These are phyloP conservation scores for Serpula lacrymans DNA, from an alignment of 768 basidiomycete genomes.

Conservation along the genomic window DNA sequence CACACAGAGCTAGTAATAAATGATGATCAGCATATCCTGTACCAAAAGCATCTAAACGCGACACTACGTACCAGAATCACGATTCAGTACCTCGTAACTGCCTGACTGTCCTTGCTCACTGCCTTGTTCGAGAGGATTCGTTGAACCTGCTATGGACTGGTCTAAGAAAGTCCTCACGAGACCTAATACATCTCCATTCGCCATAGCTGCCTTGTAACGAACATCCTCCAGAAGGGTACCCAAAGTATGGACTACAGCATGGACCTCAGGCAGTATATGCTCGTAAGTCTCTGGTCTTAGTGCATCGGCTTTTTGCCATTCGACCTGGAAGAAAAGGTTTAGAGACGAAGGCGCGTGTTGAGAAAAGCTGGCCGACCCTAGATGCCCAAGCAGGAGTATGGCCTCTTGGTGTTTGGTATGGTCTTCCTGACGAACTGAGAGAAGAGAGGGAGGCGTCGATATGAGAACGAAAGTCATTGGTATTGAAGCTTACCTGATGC, in stretches of 20 bases:
- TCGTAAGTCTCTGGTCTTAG: constrained; percentile 72
- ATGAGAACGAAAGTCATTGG: background rate
- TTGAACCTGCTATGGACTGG: constrained; percentile 31
- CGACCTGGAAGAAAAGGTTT: constrained; percentile 51
- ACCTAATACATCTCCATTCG: constrained; percentile 51
- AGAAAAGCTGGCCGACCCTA: constrained; percentile 45
- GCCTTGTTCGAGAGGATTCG: constrained; percentile 59
- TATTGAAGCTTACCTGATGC: constrained; percentile 73
- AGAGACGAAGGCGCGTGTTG: constrained; percentile 6
- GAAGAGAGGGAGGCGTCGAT: background rate
- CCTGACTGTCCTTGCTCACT: constrained; percentile 28
- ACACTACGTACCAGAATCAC: constrained; percentile 74
- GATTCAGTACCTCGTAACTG: constrained; percentile 80
- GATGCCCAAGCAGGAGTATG: constrained; percentile 84
- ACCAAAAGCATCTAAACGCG: constrained; percentile 2
- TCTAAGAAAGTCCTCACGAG: constrained; percentile 47
- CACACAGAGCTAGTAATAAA: constrained; percentile 52
- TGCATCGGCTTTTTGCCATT: constrained; percentile 85
- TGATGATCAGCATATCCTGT: constrained; percentile 6
- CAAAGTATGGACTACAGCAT: constrained; percentile 89
- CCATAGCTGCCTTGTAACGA: constrained; percentile 74
- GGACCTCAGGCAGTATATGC: constrained; percentile 58
- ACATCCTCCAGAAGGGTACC: constrained; percentile 84
- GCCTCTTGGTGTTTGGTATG: constrained; percentile 86
- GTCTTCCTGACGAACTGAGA: constrained; percentile 77